Base-by-base conservation (phyloP, 441 rosid species). In the Populus tomentosa region DNA sequence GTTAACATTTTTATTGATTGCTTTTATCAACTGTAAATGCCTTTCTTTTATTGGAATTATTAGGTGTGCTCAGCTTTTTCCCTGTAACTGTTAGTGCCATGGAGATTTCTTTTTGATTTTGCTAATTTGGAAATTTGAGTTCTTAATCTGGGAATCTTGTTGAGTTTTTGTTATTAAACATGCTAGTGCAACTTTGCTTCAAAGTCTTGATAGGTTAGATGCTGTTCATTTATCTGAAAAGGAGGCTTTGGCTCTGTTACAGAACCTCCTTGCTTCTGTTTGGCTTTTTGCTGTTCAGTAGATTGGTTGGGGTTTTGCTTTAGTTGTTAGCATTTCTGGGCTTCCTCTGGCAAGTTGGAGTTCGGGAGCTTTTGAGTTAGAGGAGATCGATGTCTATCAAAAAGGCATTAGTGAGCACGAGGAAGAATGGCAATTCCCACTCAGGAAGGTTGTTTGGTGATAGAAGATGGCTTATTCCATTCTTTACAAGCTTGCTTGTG, bases 401-500 rank as follows among this genome's bases (percentile, higher is more conserved):
- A 82, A 86, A 80, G 75, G 90, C 89, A 30, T 84, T 86, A 24
- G 71, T 74, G 78, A 82, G 76, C 62, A 87, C 83, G 88, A 90
- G 91, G 77, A 96, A 90, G 82, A 80, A 81, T 82, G 88, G 80
- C 16, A 86, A 77, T 84, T 84, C 85, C 21, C 91, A 91, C 84
- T 70, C 94, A 40, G 93, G 90, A 77, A 91, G 95, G 81, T 79
- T 85, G 73, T 92, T 88, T 70, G 81, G 90, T 80, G 96, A 96
- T 78, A 89, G 91, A 79, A 92, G 87, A 84, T 96, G 99, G 98
- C 85, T 90, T 61, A 72, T 92, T 59, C 98, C 97, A 10, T 96
- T 92, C 79, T 84, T 90, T 64, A 89, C 96, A 1, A 94, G 98
- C 89, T 81, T 94, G 78, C 88, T 96, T 9, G 92, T 90, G 16